Evolutionary conservation across 2,329 filamentous ascomycete species (phyloP), one percentile per base, ranked within the genome.

Genomic region (Phaeosphaeriaceae sp.): DNA sequence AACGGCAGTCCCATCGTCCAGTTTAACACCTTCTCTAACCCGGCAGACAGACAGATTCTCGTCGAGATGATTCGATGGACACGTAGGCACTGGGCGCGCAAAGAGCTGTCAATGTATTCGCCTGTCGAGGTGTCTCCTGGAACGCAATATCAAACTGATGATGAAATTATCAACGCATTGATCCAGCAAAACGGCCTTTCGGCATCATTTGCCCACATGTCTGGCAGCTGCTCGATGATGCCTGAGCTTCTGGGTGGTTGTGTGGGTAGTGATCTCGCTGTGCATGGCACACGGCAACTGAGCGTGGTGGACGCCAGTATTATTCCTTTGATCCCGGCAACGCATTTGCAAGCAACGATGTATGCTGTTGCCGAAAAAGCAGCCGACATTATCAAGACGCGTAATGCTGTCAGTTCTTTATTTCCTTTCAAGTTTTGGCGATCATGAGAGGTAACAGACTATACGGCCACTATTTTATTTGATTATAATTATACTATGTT

Each of bases 31-130:
- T 66, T 62, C 16, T 56, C 66, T 23, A 73, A 76, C 48, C 73
- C 72, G 0, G 50, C 71, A 9, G 75, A 78, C 46, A 52, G 61
- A 5, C 55, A 61, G n/a, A 59, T 76, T 20, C 40, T 75, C 0
- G 59, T 67, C 0, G 68, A 69, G 29, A 66, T 72, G 40, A 53
- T 76, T 1, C 60, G 70, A 15, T 72, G 62, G 54, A 73, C 71
- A 18, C 62, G 75, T 4, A 44, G 54, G 17, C 73, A 73, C 48
- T 71, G 68, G 60, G 60, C 63, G 11, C 59, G 60, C 1, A 55
- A 62, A 2, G 58, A 68, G 6, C 67, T 77, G 35, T 46, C 57
- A 3, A 56, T 61, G 16, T 64, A 74, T 18, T 54, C 50, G 1
- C 64, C 75, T 0, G 50, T 70, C 0, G 75, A 77, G 45, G 46